These are phyloP conservation scores for Fusarium incarnatum DNA, from an alignment of 2,329 filamentous ascomycete genomes.

Conservation along the genomic window DNA sequence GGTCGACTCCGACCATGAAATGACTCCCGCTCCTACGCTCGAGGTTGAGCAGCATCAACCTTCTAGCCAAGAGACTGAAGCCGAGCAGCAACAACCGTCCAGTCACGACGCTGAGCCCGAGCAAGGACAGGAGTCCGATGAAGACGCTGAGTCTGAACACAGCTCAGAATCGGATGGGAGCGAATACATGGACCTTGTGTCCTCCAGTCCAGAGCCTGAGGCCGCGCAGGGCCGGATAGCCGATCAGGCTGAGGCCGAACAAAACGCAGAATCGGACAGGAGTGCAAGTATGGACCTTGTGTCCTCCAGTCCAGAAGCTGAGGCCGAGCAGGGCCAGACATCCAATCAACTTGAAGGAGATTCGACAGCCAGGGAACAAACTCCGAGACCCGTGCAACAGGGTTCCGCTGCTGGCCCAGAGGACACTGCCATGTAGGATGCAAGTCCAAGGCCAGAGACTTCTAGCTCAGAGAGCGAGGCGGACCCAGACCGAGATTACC, in stretches of 20 bases:
- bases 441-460: background rate
- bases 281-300: no score
- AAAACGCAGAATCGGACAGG: no score
- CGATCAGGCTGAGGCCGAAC: background rate
- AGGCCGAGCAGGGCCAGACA: no score
- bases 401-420: background rate
- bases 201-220: no score
- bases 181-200: no score
- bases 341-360: no score
- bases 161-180: no score
- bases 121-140: background rate
- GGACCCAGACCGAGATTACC: background rate
- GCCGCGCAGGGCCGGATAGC: no score
- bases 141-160: no score
- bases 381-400: background rate
- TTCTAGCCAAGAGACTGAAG: fast-evolving
- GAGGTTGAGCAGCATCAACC: background rate
- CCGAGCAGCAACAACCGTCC: no score
- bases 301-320: no score
- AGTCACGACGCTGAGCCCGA: background rate
- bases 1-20: background rate
- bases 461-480: background rate
- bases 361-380: background rate
- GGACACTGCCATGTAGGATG: background rate
- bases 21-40: background rate